Evolutionary conservation across 257 asterid genomes (phyloP).

Genomic region (Lavandula angustifolia): DNA sequence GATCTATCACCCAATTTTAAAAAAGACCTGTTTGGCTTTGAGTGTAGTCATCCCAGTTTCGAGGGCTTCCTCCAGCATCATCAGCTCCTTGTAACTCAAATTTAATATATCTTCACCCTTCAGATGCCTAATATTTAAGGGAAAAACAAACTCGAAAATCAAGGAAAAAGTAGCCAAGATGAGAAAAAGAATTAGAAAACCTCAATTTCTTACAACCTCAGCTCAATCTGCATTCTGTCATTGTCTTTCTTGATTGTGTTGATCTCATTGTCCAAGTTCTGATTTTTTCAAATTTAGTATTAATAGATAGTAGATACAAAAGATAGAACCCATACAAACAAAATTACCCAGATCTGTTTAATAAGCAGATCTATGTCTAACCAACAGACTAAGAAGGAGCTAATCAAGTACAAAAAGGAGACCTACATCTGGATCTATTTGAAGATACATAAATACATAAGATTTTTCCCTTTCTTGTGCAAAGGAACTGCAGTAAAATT

Average conservation of each 20-base stretch:
- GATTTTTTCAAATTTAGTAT: slow-evolving; percentile 28
- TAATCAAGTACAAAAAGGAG: slow-evolving; percentile 31
- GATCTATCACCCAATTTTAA: not conserved
- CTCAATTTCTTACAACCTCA: slow-evolving; percentile 49
- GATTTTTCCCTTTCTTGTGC: slow-evolving; percentile 35
- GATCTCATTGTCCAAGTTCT: slow-evolving; percentile 91
- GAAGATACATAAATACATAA: slow-evolving; percentile 31
- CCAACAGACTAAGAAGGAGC: slow-evolving; percentile 41
- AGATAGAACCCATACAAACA: not conserved
- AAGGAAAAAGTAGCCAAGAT: not conserved
- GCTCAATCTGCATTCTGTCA: slow-evolving; percentile 91
- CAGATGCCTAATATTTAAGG: slow-evolving; percentile 53
- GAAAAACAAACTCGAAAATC: not conserved
- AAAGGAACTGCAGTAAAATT: slow-evolving; percentile 41
- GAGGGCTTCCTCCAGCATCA: slow-evolving; percentile 79
- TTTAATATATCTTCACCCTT: slow-evolving; percentile 85
- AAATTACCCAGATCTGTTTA: slow-evolving; percentile 12
- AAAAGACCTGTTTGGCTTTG: slow-evolving; percentile 59
- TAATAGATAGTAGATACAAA: not conserved
- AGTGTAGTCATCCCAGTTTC: slow-evolving; percentile 71
- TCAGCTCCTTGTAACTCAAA: slow-evolving; percentile 77
- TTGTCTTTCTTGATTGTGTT: slow-evolving; percentile 90
- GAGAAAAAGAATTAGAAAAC: slow-evolving; percentile 5
- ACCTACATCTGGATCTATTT: slow-evolving; percentile 41
- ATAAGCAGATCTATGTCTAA: not conserved